phyloP scores from a whole-genome alignment of 1,139 yeast genomes.

The Debaryomyces robertsiae region DNA sequence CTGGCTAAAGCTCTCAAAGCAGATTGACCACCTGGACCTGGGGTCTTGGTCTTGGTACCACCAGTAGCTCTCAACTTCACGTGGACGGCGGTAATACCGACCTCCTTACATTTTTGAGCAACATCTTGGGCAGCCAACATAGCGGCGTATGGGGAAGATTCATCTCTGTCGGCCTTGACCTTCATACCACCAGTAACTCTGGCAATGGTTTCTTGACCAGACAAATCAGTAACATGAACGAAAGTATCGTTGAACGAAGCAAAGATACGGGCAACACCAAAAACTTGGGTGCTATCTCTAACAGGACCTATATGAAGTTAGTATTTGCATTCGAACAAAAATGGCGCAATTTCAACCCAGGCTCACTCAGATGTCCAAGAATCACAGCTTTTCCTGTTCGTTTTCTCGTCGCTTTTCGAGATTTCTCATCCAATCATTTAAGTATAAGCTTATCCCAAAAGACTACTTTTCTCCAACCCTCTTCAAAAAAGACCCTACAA shows the following conservation, averaged over 20 bases:
- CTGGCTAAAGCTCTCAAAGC: conserved; percentile 99
- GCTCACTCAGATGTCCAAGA: too few species aligned
- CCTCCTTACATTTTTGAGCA: conserved; percentile 98
- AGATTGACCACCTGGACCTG: conserved; percentile 99
- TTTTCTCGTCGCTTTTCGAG: too few species aligned
- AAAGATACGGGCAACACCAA: conserved; percentile 99
- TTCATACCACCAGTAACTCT: conserved; percentile 99
- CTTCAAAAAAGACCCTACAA: too few species aligned
- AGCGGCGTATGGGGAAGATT: conserved; percentile 99
- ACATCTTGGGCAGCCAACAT: conserved; percentile 99
- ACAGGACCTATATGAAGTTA: conserved; percentile 60
- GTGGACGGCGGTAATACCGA: conserved; percentile 99
- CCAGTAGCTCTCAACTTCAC: conserved; percentile 99
- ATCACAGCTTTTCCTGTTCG: too few species aligned
- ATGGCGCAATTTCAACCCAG: too few species aligned
- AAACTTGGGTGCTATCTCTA: conserved; percentile 95
- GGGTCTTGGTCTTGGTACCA: conserved; percentile 99
- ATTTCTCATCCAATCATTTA: too few species aligned
- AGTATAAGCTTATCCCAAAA: too few species aligned
- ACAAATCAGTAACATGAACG: conserved; percentile 98
- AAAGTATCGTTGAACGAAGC: conserved; percentile 99
- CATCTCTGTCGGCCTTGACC: conserved; percentile 99
- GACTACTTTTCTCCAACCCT: too few species aligned
- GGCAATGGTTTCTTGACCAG: conserved; percentile 99
- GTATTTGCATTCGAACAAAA: conserved; percentile 3